These are phyloP conservation scores for Podaxis mareebaensis DNA, from an alignment of 768 basidiomycete species.

Conservation along the genomic window DNA sequence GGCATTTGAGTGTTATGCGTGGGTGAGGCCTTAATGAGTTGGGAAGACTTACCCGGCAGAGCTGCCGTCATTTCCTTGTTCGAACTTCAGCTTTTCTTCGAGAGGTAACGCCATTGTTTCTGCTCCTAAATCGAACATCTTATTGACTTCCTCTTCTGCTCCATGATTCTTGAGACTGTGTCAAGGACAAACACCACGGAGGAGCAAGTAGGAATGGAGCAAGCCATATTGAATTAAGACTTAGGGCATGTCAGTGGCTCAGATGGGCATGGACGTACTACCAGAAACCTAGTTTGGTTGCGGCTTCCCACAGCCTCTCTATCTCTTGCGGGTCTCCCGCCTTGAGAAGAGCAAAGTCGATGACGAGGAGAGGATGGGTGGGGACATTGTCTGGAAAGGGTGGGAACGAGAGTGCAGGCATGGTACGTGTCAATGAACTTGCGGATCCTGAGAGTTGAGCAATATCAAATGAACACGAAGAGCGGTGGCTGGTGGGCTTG, in stretches of 20 bases:
- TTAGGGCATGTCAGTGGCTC: background rate
- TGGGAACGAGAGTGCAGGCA: conserved; percentile 28
- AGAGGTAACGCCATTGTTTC: conserved; percentile 54
- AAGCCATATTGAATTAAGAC: too few species aligned
- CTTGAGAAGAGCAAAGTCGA: conserved; percentile 53
- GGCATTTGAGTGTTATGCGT: background rate
- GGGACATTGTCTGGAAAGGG: conserved; percentile 54
- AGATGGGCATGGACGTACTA: conserved; percentile 44
- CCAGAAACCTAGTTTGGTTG: conserved; percentile 64
- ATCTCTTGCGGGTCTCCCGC: conserved; percentile 43
- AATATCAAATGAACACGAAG: background rate
- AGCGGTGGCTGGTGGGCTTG: background rate
- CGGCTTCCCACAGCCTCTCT: conserved; percentile 55
- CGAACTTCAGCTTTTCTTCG: conserved; percentile 58
- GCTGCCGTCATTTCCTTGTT: conserved; percentile 51
- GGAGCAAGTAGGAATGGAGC: too few species aligned
- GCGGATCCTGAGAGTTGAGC: background rate
- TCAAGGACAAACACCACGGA: background rate
- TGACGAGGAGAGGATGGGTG: conserved; percentile 54
- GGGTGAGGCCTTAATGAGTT: background rate
- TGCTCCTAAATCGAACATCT: conserved; percentile 57
- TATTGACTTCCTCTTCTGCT: conserved; percentile 43
- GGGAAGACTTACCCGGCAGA: conserved; percentile 35
- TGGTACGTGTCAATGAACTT: conserved; percentile 2
- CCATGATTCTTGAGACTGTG: conserved; percentile 58